Base-by-base conservation (phyloP, 768 basidiomycete species). In the Candolleomyces efflorescens region DNA sequence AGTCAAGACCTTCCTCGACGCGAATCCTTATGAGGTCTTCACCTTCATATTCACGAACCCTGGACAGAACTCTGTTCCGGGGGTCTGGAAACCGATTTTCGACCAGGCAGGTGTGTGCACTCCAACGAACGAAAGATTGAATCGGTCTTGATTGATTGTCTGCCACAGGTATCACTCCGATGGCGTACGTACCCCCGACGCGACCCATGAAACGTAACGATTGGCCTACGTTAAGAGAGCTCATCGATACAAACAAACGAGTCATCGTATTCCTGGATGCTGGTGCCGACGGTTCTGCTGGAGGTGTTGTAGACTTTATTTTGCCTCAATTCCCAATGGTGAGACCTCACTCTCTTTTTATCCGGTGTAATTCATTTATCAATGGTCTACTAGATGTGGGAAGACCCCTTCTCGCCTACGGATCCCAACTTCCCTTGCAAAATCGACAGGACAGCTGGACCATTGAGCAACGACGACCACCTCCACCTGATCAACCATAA, bases 11-110 rank as follows among this genome's bases (percentile, higher is more conserved):
- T 86, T 79, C 73, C 72, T 86, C 24, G 75, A 78, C 54, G 69
- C 77, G 12, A 83, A 87, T 62, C 83, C 85, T 0, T 83, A 79
- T 61, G 86, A 87, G 54, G 82, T 86, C 58, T 62, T 87, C 49
- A 84, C 85, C 0, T 66, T 87, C 53, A 70, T 88, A 38, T 85
- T 89, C 64, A 86, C 86, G 39, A 88, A 88, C 65, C 83, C 81
- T 3, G 86, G 87, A 56, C 75, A 78, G 9, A 68, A 78, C 15
- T 78, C 81, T 1, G 71, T 84, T 11, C 64, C 72, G 4, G 71
- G 70, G 4, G 67, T 78, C 5, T 86, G 82, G 80, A 77, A 77
- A 36, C 80, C 82, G 1, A 71, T 76, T 0, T 87, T 87, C 67
- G 74, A 79, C 41, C 45, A 68, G 1, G 71, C 82, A 13, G 83